Percentiles rank a stretch among this genome's conserved stretches.
phyloP scores from a whole-genome alignment of 192 early-diverging fungal genomes.

The Coemansia guatemalensis region DNA sequence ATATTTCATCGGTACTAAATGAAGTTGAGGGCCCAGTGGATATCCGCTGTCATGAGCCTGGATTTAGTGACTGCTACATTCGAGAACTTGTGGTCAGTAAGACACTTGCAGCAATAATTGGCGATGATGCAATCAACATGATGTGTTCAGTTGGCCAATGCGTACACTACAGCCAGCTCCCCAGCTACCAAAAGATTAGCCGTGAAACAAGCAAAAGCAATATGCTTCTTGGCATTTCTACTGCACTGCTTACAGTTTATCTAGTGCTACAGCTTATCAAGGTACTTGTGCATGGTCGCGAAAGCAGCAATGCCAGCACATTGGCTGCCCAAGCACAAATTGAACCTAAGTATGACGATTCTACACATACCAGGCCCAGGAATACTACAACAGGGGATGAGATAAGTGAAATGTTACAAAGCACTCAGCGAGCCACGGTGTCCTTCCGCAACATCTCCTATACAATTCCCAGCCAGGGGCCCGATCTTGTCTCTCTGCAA shows the following conservation, averaged over 20 bases:
- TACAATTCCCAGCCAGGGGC: slow-evolving; percentile 26
- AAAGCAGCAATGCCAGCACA: background rate
- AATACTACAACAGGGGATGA: slow-evolving; percentile 7
- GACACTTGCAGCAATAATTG: slow-evolving; percentile 62
- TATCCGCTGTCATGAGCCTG: slow-evolving; percentile 71
- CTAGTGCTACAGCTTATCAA: slow-evolving; percentile 39
- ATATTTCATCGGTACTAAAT: slow-evolving; percentile 75
- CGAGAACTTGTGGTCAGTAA: slow-evolving; percentile 40
- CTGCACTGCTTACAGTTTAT: slow-evolving; percentile 45
- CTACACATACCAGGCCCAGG: background rate
- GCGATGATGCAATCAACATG: slow-evolving; percentile 80
- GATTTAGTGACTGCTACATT: slow-evolving; percentile 84
- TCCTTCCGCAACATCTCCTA: slow-evolving; percentile 45
- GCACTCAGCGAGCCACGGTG: slow-evolving; percentile 25
- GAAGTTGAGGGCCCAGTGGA: slow-evolving; percentile 78
- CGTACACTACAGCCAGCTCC: slow-evolving; percentile 80
- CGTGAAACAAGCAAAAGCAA: slow-evolving; percentile 35
- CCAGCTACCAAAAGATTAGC: slow-evolving; percentile 58
- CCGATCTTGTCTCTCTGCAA: slow-evolving; percentile 25
- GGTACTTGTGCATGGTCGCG: slow-evolving; percentile 17
- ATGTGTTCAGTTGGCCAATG: slow-evolving; percentile 82
- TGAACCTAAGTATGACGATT: background rate
- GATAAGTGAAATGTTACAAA: slow-evolving; percentile 30
- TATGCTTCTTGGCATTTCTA: slow-evolving; percentile 32
- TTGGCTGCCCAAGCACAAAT: background rate